These are phyloP conservation scores for Talaromyces sp. DNA, from an alignment of 2,329 filamentous ascomycete species.

Conservation along the genomic window DNA sequence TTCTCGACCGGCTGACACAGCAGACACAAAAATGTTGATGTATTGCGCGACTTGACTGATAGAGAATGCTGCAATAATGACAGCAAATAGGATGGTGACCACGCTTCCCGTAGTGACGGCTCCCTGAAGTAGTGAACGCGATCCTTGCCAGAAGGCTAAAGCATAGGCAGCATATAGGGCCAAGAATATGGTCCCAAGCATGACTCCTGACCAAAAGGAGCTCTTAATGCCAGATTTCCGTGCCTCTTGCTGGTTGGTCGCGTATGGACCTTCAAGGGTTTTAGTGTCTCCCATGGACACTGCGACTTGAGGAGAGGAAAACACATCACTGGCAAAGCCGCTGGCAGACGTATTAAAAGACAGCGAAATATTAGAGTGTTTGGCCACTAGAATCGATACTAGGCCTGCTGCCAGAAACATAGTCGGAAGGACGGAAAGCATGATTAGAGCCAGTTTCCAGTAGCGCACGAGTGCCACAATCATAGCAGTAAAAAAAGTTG, in stretches of 20 bases:
- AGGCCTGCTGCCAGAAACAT: constrained; percentile 27
- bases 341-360: constrained; percentile 49
- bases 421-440: constrained; percentile 54
- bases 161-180: constrained; percentile 60
- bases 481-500: constrained; percentile 63
- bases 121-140: constrained; percentile 17
- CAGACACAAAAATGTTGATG: constrained; percentile 21
- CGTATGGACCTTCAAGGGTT: constrained; percentile 44
- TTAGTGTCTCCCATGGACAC: constrained; percentile 52
- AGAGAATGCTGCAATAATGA: constrained; percentile 31
- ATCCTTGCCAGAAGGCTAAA: constrained; percentile 60
- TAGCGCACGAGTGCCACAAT: constrained; percentile 63
- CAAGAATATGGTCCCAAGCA: constrained; percentile 57
- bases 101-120: constrained; percentile 24
- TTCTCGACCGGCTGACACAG: constrained; percentile 7
- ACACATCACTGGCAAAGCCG: constrained; percentile 52
- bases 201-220: constrained; percentile 47
- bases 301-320: constrained; percentile 52
- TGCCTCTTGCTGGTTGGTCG: constrained; percentile 46
- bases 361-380: constrained; percentile 46
- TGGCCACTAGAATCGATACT: constrained; percentile 40
- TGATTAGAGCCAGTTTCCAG: constrained; percentile 55
- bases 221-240: constrained; percentile 51
- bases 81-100: constrained; percentile 32
- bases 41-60: constrained; percentile 34